phyloP scores from a whole-genome alignment of 2,329 filamentous ascomycete species.

The Botrytis pseudocinerea region DNA sequence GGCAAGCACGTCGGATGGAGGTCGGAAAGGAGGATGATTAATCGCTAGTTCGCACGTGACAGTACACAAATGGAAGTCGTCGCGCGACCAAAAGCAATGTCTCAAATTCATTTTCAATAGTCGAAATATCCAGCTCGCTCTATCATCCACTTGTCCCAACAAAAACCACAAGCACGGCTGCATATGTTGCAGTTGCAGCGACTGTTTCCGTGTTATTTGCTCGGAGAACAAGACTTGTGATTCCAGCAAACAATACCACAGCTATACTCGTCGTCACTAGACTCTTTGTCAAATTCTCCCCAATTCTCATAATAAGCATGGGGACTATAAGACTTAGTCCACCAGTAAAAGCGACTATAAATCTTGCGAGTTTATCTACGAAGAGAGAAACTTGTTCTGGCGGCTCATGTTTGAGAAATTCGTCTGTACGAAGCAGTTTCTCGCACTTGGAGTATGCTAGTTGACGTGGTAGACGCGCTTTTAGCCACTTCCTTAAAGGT shows the following conservation, averaged over 20 bases:
- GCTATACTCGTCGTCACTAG: neutral
- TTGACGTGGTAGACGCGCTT: neutral
- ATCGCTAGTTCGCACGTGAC: neutral
- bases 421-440: neutral
- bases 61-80: neutral
- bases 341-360: neutral
- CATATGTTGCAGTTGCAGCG: neutral
- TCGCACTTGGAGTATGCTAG: neutral
- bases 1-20: neutral
- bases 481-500: neutral
- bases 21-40: neutral
- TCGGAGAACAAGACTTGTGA: neutral
- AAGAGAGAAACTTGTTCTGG: conserved; percentile 7
- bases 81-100: neutral
- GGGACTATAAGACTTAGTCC: neutral
- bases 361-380: neutral
- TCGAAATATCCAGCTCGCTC: neutral
- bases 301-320: conserved; percentile 3
- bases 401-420: neutral
- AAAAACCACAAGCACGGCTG: neutral
- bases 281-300: conserved; percentile 4
- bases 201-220: neutral
- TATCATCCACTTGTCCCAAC: neutral
- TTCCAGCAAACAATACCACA: conserved; percentile 6
- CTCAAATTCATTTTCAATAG: neutral